These are phyloP conservation scores for Colletotrichum coccodes DNA, from an alignment of 2,329 filamentous ascomycete genomes.

Conservation along the genomic window DNA sequence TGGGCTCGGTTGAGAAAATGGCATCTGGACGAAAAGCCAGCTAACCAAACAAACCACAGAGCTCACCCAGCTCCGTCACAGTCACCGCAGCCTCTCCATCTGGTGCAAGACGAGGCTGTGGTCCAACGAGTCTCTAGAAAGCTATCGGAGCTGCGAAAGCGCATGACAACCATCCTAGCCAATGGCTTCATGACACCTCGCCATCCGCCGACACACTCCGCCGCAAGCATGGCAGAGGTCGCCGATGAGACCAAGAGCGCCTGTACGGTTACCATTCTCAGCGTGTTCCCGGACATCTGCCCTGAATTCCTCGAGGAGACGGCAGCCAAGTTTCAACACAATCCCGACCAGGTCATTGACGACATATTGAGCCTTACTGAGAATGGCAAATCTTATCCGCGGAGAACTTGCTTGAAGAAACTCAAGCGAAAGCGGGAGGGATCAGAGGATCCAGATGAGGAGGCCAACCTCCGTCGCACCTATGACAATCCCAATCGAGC, in stretches of 20 bases:
- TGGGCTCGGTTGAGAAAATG: background rate
- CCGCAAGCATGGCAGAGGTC: constrained; percentile 12
- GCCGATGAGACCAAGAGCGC: constrained; percentile 21
- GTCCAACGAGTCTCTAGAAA: background rate
- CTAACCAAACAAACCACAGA: background rate
- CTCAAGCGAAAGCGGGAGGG: constrained; percentile 54
- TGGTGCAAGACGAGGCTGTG: background rate
- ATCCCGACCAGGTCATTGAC: constrained; percentile 45
- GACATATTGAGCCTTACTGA: constrained; percentile 53
- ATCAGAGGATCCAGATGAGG: constrained; percentile 35
- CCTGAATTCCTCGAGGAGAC: constrained; percentile 46
- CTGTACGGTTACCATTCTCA: constrained; percentile 43
- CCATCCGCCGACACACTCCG: too few relatives aligned
- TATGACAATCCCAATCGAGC: background rate
- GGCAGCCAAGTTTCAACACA: constrained; percentile 39
- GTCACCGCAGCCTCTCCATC: background rate
- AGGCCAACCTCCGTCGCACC: constrained; percentile 2
- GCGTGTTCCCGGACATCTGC: constrained; percentile 59
- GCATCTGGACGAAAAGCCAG: background rate
- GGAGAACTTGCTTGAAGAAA: constrained; percentile 31
- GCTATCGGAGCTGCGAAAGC: background rate
- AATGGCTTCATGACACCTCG: background rate
- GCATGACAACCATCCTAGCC: background rate
- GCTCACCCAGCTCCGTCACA: too few relatives aligned
- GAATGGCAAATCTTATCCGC: constrained; percentile 49